These are phyloP conservation scores for Funneliformis geosporum DNA, from an alignment of 192 early-diverging fungal species.

Conservation along the genomic window DNA sequence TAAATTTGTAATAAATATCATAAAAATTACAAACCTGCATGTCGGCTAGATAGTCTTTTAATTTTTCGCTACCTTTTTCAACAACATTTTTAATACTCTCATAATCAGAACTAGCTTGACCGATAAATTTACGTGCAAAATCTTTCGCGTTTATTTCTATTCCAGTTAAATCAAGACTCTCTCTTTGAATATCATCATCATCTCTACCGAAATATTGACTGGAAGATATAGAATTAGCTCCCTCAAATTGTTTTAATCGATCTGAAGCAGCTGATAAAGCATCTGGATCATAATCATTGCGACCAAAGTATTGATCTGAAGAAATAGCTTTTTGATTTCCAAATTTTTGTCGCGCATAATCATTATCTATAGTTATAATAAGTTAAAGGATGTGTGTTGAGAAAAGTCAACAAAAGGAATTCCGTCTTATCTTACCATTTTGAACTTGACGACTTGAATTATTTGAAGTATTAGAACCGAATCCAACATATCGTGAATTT, in stretches of 20 bases:
- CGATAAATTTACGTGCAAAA: slow-evolving; percentile 50
- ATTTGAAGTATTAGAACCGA: slow-evolving; percentile 49
- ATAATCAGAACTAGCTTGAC: slow-evolving; percentile 47
- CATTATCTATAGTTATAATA: slow-evolving; percentile 37
- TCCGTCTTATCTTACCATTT: neutral
- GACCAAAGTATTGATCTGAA: slow-evolving; percentile 90
- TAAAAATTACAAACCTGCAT: slow-evolving; percentile 25
- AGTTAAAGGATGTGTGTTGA: neutral
- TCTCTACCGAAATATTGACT: slow-evolving; percentile 84
- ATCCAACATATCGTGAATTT: slow-evolving; percentile 47
- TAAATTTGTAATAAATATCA: neutral
- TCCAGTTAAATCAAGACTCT: slow-evolving; percentile 37
- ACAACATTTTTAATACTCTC: slow-evolving; percentile 45
- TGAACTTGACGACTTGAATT: neutral
- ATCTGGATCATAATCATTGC: slow-evolving; percentile 65
- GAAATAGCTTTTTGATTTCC: slow-evolving; percentile 84
- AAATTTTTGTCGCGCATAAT: slow-evolving; percentile 77
- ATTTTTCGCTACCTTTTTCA: slow-evolving; percentile 38
- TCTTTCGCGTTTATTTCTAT: slow-evolving; percentile 40
- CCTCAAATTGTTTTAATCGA: slow-evolving; percentile 67
- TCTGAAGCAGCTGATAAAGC: slow-evolving; percentile 52
- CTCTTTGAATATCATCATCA: slow-evolving; percentile 41
- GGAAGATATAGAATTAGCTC: slow-evolving; percentile 76
- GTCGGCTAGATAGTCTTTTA: slow-evolving; percentile 28
- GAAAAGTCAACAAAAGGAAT: neutral